phyloP scores from a whole-genome alignment of 2,329 filamentous ascomycete genomes.

The Microdochium bolleyi region DNA sequence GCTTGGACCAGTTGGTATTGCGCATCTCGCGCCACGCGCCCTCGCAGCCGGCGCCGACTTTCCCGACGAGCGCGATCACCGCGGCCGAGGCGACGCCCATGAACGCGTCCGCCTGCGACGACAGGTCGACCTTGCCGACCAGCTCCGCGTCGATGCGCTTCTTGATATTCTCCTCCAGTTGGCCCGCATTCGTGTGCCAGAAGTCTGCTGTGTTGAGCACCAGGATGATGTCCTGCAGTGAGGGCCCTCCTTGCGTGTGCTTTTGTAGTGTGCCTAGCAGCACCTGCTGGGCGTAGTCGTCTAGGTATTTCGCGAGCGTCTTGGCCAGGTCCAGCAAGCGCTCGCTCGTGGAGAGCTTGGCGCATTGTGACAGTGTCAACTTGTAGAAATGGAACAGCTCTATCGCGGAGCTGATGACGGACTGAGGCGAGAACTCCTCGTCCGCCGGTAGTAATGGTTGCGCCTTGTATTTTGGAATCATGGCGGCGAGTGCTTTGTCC shows the following conservation, averaged over 20 bases:
- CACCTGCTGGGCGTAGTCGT: conserved; percentile 92
- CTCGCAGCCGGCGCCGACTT: conserved; percentile 76
- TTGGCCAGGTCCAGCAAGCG: conserved; percentile 77
- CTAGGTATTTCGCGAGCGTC: conserved; percentile 85
- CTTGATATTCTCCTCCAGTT: conserved; percentile 92
- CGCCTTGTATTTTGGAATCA: conserved; percentile 82
- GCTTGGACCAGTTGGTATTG: conserved; percentile 88
- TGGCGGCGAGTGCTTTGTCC: conserved; percentile 73
- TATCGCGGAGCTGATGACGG: conserved; percentile 87
- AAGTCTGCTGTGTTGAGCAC: conserved; percentile 97
- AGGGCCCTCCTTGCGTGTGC: conserved; percentile 43
- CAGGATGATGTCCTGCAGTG: conserved; percentile 69
- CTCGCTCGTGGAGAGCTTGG: conserved; percentile 88
- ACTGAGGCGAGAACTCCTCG: conserved; percentile 85
- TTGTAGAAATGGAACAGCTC: conserved; percentile 98
- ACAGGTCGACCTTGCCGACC: conserved; percentile 70
- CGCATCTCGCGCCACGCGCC: conserved; percentile 94
- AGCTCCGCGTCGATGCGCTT: conserved; percentile 78
- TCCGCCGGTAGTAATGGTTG: conserved; percentile 75
- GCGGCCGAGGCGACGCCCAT: conserved; percentile 88
- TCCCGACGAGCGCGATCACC: conserved; percentile 74
- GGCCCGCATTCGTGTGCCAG: conserved; percentile 87
- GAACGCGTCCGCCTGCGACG: conserved; percentile 90
- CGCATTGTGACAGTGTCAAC: conserved; percentile 84
- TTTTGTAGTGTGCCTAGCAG: conserved; percentile 62